phyloP scores from a whole-genome alignment of 1,284 basidiomycete species.

The Taiwanofungus camphoratus region DNA sequence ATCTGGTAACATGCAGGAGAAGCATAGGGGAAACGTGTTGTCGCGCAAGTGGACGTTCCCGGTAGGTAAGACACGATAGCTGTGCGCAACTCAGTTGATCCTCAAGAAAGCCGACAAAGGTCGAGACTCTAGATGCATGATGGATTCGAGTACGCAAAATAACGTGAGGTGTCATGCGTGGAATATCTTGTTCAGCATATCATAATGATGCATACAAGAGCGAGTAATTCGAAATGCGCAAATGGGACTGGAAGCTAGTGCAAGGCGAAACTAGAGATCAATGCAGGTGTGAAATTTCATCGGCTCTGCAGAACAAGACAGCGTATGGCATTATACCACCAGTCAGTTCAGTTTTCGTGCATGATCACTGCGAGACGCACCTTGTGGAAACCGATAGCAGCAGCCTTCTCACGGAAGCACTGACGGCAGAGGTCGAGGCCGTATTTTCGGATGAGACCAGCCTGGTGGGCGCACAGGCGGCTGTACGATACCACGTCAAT shows the following conservation, averaged over 20 bases:
- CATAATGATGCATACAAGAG: conserved; percentile 24
- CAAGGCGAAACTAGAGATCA: conserved; percentile 11
- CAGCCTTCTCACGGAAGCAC: conserved; percentile 96
- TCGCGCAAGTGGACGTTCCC: too few species aligned
- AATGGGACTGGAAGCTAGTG: conserved; percentile 6
- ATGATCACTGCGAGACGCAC: conserved; percentile 37
- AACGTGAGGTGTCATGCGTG: conserved; percentile 14
- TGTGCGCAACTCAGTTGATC: too few species aligned
- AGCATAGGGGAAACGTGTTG: too few species aligned
- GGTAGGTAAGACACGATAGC: too few species aligned
- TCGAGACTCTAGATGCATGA: too few species aligned
- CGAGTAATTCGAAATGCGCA: conserved; percentile 12
- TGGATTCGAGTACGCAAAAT: too few species aligned
- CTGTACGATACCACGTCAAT: conserved; percentile 33
- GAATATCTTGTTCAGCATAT: conserved; percentile 20
- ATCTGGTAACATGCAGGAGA: too few species aligned
- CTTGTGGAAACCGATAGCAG: conserved; percentile 93
- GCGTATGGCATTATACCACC: too few species aligned
- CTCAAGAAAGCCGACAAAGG: too few species aligned
- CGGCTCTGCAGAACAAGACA: conserved; percentile 17
- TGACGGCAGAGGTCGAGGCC: conserved; percentile 96
- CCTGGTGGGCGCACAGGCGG: conserved; percentile 94
- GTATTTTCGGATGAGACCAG: conserved; percentile 94
- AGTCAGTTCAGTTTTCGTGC: too few species aligned
- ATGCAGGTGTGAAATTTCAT: conserved; percentile 12